A percentile compares a stretch with the other conserved stretches of the same genome.
These are phyloP conservation scores for Protoeuglena noctilucae DNA, from an alignment of 139 green algal species.

Conservation along the genomic window DNA sequence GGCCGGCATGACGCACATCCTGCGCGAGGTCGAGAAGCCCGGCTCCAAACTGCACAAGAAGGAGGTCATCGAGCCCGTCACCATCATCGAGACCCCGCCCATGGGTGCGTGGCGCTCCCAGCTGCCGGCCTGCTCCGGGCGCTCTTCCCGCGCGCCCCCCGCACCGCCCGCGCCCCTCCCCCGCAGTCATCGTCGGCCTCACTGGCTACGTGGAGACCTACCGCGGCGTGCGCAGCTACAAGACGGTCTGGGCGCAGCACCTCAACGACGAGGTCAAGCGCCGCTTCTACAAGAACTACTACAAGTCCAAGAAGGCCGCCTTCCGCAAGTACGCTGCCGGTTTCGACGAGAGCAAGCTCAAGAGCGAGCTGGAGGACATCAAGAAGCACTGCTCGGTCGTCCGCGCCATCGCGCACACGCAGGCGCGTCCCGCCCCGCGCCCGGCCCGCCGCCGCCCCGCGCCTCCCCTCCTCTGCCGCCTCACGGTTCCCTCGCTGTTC, in stretches of 20 bases:
- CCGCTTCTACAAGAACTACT: constrained; percentile 91
- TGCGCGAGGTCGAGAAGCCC: constrained; percentile 96
- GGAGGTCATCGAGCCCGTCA: constrained; percentile 93
- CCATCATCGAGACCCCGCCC: constrained; percentile 88
- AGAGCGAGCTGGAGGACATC: constrained; percentile 73
- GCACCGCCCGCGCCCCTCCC: too few relatives aligned
- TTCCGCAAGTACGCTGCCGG: constrained; percentile 99
- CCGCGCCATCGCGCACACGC: constrained; percentile 85
- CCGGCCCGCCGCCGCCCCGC: too few relatives aligned
- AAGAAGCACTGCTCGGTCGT: constrained; percentile 88
- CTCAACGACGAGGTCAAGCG: constrained; percentile 82
- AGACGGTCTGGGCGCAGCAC: constrained; percentile 95
- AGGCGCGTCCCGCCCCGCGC: too few relatives aligned
- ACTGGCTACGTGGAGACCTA: constrained; percentile 92
- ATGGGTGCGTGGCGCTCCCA: too few relatives aligned
- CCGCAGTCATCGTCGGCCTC: constrained; percentile 91
- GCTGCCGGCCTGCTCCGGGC: too few relatives aligned
- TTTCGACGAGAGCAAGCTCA: constrained; percentile 79
- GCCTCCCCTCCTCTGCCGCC: too few relatives aligned
- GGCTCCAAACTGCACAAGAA: constrained; percentile 99
- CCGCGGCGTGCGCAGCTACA: constrained; percentile 74
- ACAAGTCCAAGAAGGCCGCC: constrained; percentile 98
- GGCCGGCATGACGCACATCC: constrained; percentile 94
- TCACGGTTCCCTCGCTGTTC: too few relatives aligned
- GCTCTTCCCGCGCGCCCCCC: too few relatives aligned